Base-by-base conservation (phyloP, 2,329 filamentous ascomycete genomes). In the Diaporthe australafricana region DNA sequence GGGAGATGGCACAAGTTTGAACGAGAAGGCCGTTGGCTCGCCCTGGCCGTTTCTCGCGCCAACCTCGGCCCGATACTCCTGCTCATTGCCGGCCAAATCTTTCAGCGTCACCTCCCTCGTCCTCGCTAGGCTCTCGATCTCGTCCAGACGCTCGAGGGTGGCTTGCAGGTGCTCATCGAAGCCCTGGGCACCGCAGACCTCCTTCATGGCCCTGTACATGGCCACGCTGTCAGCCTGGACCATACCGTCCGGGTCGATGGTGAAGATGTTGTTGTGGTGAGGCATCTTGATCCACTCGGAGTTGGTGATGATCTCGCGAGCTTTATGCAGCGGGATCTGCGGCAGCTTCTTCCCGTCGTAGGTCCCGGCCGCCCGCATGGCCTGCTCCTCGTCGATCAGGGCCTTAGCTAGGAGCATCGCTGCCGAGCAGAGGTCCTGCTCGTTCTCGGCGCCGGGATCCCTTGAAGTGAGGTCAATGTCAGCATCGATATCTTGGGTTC, bases 351-450 rank as follows among this genome's bases (percentile, higher is more conserved):
- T 83, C 74, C 87, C 86, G 63, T 76, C 75, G 52, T 74, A 72
- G 8, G 68, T 71, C 7, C 70, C 75, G 75, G 42, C 45, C 11
- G 45, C 45, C 27, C 60, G 30, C 60, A 75, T 79, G 30, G 30
- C 82, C 57, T 83, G 80, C 74, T 86, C 85, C 69, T 80, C 81
- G 55, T 88, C 86, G 60, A 89, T 84, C 20, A 90, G 82, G 1
- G 86, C 87, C 75, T 87, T 86, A n/a, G 88, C 88, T 2, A 90
- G 81, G 7, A 90, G 85, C 86, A 89, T 89, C 9, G 88, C 88
- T 7, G 87, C 87, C 11, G 86, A 86, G 77, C 82, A 66, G 74
- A 87, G 86, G 73, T 89, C 89, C 74, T 65, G 60, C 9, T 65
- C 60, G 9, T 65, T 50, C 11, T 65, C 60, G 22, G 60, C 60